Percentiles rank a stretch among this genome's conserved stretches.
These are phyloP conservation scores for Dispira simplex DNA, from an alignment of 192 early-diverging fungal genomes.

Conservation along the genomic window DNA sequence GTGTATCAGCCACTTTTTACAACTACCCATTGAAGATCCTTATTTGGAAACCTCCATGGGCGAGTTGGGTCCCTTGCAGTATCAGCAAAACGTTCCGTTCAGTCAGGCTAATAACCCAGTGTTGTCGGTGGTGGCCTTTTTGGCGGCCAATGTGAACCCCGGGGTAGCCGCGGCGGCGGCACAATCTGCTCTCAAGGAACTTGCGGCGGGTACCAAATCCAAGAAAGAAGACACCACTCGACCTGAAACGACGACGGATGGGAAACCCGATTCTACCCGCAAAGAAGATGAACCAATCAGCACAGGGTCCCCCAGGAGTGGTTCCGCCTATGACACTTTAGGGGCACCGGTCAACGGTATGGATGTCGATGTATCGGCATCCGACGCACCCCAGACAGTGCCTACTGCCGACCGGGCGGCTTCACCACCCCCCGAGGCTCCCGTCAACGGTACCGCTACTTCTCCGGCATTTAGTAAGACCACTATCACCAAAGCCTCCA, in stretches of 20 bases:
- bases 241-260: not conserved
- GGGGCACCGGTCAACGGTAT: conserved; percentile 3
- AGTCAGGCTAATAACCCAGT: conserved; percentile 76
- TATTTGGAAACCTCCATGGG: conserved; percentile 32
- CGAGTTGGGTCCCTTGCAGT: conserved; percentile 45
- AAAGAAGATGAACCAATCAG: not conserved
- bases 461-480: conserved; percentile 4
- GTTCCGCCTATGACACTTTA: not conserved
- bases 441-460: conserved; percentile 11
- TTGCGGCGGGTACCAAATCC: conserved; percentile 21
- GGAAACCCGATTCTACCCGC: not conserved
- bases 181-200: conserved; percentile 61
- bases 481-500: conserved; percentile 59
- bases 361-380: conserved; percentile 10
- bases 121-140: conserved; percentile 77
- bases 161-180: conserved; percentile 77
- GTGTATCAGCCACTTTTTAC: conserved; percentile 77
- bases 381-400: conserved; percentile 14
- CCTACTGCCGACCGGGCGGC: conserved; percentile 7
- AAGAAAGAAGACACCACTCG: conserved; percentile 1
- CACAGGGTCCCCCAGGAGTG: not conserved
- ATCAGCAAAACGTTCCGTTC: conserved; percentile 53
- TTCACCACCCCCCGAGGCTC: too few relatives aligned
- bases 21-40: conserved; percentile 80
- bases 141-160: conserved; percentile 75